Conservation (phyloP, 106 monocot genomes). For the Narthecium ossifragum region DNA sequence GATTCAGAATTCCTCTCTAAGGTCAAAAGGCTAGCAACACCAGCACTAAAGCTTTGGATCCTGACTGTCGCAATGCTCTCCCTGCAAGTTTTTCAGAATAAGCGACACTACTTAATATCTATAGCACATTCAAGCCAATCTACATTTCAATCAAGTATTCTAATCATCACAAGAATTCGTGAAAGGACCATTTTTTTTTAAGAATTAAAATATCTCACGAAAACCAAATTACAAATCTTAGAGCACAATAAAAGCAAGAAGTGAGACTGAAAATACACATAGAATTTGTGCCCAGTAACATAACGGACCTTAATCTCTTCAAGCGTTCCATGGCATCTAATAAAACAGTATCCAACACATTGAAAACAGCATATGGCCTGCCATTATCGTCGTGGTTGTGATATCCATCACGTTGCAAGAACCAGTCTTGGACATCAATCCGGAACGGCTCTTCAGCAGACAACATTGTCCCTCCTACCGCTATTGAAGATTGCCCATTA, state of each 20-base stretch:
- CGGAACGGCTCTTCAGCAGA: conserved; percentile 16
- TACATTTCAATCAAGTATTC: no score
- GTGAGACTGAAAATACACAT: no score
- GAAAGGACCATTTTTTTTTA: no score
- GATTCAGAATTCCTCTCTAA: conserved; percentile 6
- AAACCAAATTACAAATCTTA: no score
- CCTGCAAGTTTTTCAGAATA: conserved; percentile 31
- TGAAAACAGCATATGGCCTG: conserved; percentile 34
- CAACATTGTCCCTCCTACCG: conserved; percentile 13
- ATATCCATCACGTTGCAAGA: conserved; percentile 12
- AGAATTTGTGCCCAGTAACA: no score
- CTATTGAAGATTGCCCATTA: conserved; percentile 4
- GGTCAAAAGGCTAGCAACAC: conserved; percentile 14
- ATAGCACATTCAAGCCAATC: no score
- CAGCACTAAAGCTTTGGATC: conserved; percentile 26
- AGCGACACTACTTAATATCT: no score
- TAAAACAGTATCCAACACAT: conserved; percentile 55
- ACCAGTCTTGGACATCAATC: conserved; percentile 13
- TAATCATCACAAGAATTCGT: no score
- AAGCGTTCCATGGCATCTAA: conserved; percentile 49
- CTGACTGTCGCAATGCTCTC: conserved; percentile 34
- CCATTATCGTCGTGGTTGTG: conserved; percentile 8
- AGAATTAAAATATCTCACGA: no score
- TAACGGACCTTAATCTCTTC: conserved; percentile 49
- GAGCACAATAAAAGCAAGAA: no score